Evolutionary conservation across 768 basidiomycete genomes (phyloP), one percentile per base, ranked within the genome.

Genomic region (Dictyophora rubrovolvata): DNA sequence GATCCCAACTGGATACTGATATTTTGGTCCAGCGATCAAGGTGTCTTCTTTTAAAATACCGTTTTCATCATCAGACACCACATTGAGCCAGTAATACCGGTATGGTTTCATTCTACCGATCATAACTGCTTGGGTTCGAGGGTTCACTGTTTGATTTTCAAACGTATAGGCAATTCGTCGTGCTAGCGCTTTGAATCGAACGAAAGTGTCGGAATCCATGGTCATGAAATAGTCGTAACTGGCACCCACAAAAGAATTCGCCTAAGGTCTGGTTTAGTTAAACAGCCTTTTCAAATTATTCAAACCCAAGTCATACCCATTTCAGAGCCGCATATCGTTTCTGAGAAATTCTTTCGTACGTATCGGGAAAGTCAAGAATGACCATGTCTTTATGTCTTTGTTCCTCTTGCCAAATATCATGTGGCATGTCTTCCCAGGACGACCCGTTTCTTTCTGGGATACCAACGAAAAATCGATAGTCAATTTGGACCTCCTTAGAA

Each of bases 221-320:
- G 54, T 55, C 35, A 55, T 28, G 36, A 55, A 55, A 46, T 35
- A 55, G 17, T 55, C 54, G 54, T 55, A 55, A 21, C 20, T 36
- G 4, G 54, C 6, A 1, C 9, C 12, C 2, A 21, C 6, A 22
- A 1, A 8, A 11, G 22, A 28, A 9, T 22, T 21, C 3, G 54
- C 54, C 54, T 55, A 46, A 21, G 14, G 14, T 51, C 18, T 22
- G 21, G 9, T 2, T 51, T 2, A 51, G 50, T 8, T 28, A 7
- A 28, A 28, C 28, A 28, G 2, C 28, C 2, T 28, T 7, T 28
- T 28, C 28, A 28, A 2, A 28, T 3, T 3, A 28, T 28, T 28
- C 28, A 18, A 51, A 18, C n/a, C 5, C 0, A 1, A 21, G 8
- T 14, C 54, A 37, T 21, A 55, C 54, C 54, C 54, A 55, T 34